Base-by-base conservation (phyloP, 148 eudicot species). In the Pouteria glomerata region DNA sequence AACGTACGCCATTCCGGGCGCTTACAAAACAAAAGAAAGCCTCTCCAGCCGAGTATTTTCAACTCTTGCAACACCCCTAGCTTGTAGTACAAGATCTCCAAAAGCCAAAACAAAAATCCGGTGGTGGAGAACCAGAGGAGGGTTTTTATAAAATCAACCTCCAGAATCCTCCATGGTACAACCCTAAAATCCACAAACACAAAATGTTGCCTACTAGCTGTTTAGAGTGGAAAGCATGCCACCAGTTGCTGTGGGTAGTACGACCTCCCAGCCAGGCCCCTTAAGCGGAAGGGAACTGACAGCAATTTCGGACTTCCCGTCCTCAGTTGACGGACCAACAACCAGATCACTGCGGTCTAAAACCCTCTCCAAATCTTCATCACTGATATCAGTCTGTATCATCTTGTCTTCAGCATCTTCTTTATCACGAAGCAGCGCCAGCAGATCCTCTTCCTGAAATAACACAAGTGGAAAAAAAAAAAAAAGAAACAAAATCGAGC, bases 251-350 rank as follows among this genome's bases (percentile, higher is more conserved):
- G 85, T 82, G 1, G 97, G 97, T 21, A 92, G 34, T 19, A 96
- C 92, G 41, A 96, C 99, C 79, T 96, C 99, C 99, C 99, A 96
- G 8, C 99, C 99, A 29, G 99, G 97, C 18, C 99, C 99, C 74
- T 90, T 90, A 1, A 85, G 90, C 3, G 97, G 99, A 66, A 85
- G 73, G 47, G 39, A 81, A 59, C 68, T 76, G 19, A 70, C 74
- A 41, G 77, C 37, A 23, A 73, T 56, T 12, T 72, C 70, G 0
- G 73, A 30, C 19, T 80, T 80, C 27, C 63, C 79, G 21, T 75
- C 83, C 18, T 61, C 81, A 30, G 26, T 65, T 41, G 80, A 34
- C n/a, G 71, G 44, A 72, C 61, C 44, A 26, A 74, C 81, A 57
- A 89, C 30, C 75, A 96, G 79, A 73, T 96, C 99, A 69, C 83